Percentiles rank a stretch among this genome's conserved stretches.
Conservation (phyloP, 148 eudicot genomes). For the Silene conica region DNA sequence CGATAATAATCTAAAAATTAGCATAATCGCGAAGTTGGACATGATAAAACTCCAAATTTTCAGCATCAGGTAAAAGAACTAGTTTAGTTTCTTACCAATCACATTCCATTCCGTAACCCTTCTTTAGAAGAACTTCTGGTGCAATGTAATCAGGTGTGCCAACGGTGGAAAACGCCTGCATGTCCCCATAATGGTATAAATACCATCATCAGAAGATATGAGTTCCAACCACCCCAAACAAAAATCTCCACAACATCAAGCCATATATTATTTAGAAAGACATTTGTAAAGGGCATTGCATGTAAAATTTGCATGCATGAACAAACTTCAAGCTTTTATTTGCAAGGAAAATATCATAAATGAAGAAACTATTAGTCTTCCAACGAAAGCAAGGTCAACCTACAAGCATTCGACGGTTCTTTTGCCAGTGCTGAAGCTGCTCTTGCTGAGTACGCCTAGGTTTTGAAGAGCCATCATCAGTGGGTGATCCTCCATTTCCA, state of each 20-base stretch:
- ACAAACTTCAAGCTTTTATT: not conserved
- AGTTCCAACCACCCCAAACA: not conserved
- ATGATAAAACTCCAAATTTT: not conserved
- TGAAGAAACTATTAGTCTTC: not conserved
- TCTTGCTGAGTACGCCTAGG: constrained; percentile 94
- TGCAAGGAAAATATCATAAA: not conserved
- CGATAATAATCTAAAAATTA: not conserved
- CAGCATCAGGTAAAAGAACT: not conserved
- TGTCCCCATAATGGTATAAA: constrained; percentile 10
- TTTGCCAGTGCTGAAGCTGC: constrained; percentile 93
- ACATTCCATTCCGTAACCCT: constrained; percentile 91
- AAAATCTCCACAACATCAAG: constrained; percentile 6
- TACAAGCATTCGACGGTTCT: constrained; percentile 95
- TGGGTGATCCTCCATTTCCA: constrained; percentile 40
- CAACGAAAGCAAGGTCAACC: constrained; percentile 22
- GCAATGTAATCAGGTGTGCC: constrained; percentile 99
- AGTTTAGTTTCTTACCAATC: constrained; percentile 67
- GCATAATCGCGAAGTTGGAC: not conserved
- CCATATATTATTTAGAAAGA: constrained; percentile 1
- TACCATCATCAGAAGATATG: constrained; percentile 19
- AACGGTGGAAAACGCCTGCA: constrained; percentile 96
- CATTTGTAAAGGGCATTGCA: not conserved
- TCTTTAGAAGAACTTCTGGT: constrained; percentile 89
- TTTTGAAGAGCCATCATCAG: constrained; percentile 44
- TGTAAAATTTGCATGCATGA: not conserved